Base-by-base conservation (phyloP, 106 monocot species). In the Platanthera zijinensis region DNA sequence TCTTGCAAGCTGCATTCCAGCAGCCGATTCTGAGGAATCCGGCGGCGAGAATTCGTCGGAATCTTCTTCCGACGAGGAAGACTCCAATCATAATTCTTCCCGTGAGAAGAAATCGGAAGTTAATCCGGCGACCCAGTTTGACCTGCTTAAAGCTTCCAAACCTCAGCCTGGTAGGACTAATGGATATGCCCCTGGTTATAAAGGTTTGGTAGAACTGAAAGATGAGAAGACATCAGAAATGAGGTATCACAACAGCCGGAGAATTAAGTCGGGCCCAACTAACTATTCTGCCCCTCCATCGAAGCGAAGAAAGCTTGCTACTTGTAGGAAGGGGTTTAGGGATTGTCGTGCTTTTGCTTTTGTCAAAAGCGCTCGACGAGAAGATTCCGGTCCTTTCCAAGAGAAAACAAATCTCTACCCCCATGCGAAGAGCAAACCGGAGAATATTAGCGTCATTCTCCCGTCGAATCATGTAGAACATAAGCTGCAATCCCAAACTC, bases 251-350 rank as follows among this genome's bases (percentile, higher is more conserved):
- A 57, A 57, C 48, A 72, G 74, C 51, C 57, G 48, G 4, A 78
- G 69, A 75, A 45, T 73, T 54, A 83, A 80, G 69, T 48, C 85
- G 17, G 73, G 51, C 22, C 48, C 52, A 77, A 61, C 62, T 46
- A 45, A 57, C 46, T 79, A 75, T 78, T 79, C 83, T 50, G 79
- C 84, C 8, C 81, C 84, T 30, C 68, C 77, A 10, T n/a, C 73
- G 15, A 92, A 92, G 63, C 73, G 84, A 67, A 84, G 73, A 75
- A 85, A 81, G 59, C 72, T 91, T 51, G 74, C 72, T 82, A 69
- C 75, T 59, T 88, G 84, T 48, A 84, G 82, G 45, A 77, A 61
- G 48, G 72, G 57, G 59, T 47, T 21, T 68, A 12, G 46, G 8
- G 80, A 76, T 50, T 46, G 74, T 10, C 72, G 71, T 68, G 51